Evolutionary conservation across 768 basidiomycete species (phyloP).

Genomic region (Lactarius sp.): DNA sequence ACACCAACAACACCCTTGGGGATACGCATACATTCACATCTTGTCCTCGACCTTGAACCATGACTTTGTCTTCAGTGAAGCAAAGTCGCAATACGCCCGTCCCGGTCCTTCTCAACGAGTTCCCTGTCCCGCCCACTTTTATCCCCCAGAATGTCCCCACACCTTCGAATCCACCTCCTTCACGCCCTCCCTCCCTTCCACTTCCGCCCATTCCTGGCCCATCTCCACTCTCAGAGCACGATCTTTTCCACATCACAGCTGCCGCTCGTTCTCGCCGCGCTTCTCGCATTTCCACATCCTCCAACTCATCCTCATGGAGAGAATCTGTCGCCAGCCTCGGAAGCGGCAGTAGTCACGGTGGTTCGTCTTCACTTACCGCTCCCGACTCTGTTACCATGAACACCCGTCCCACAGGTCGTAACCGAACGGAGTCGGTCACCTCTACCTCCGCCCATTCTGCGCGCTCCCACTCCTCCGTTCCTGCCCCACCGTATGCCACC

Average conservation of each 20-base stretch:
- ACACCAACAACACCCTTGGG: background rate
- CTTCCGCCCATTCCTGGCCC: conserved; percentile 65
- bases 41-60: background rate
- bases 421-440: conserved; percentile 25
- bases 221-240: conserved; percentile 48
- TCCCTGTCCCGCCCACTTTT: conserved; percentile 33
- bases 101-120: conserved; percentile 32
- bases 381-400: conserved; percentile 24
- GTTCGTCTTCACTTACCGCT: conserved; percentile 16
- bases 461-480: conserved; percentile 29
- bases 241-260: conserved; percentile 41
- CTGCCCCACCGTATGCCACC: conserved; percentile 1
- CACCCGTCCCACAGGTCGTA: conserved; percentile 1
- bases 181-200: conserved; percentile 51
- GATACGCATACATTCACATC: conserved; percentile 8
- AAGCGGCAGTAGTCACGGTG: conserved; percentile 26
- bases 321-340: conserved; percentile 30
- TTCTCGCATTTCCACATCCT: conserved; percentile 31
- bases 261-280: conserved; percentile 35
- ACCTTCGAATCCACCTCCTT: conserved; percentile 50
- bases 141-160: conserved; percentile 29
- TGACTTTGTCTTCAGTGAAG: conserved; percentile 6
- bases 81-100: conserved; percentile 19
- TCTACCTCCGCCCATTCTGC: conserved; percentile 27
- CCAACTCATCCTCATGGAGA: conserved; percentile 27